Evolutionary conservation across 192 early-diverging fungal genomes (phyloP), one percentile per base, ranked within the genome.

Genomic region (Geranomyces variabilis): DNA sequence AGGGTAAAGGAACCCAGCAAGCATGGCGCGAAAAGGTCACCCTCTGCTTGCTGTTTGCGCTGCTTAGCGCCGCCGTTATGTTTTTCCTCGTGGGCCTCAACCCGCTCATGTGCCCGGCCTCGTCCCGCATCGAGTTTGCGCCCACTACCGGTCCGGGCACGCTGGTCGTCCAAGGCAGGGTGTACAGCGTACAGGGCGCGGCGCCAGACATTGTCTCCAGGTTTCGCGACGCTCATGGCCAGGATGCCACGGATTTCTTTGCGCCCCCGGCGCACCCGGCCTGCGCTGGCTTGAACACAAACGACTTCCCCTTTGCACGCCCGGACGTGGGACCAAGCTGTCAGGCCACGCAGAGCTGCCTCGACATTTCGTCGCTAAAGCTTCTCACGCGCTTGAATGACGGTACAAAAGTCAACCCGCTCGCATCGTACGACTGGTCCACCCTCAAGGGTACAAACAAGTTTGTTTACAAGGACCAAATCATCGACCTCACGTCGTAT

Each of bases 1-100:
- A 66, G 24, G 67, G 65, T n/a, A 17, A 31, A 17, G 69, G 76
- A 26, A 61, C 75, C 8, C 76, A 82, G 59, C 84, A 86, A 66
- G 84, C 84, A 7, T 86, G 84, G 84, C 58, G 84, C 44, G 84
- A 86, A 71, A 86, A 85, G 73, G 79, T 86, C 31, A 62, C 79
- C 22, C 64, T 81, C 43, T 84, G 79, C 61, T 48, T 53, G 36
- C 76, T 81, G 41, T 47, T 73, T 12, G 29, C 67, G 28, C 29
- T 73, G 4, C 47, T 79, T 30, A 69, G 67, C 43, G 61, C 69
- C 58, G 17, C 74, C 14, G 79, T 81, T 21, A 43, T 69, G 33
- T 81, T 81, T 34, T 81, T 81, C 44, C 68, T 71, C 26, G 41
- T 80, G 22, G 71, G 57, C 26, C 51, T 80, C 58, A 72, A 79